Evolutionary conservation across 2,329 filamentous ascomycete genomes (phyloP).

Genomic region (Penicillium sp.): DNA sequence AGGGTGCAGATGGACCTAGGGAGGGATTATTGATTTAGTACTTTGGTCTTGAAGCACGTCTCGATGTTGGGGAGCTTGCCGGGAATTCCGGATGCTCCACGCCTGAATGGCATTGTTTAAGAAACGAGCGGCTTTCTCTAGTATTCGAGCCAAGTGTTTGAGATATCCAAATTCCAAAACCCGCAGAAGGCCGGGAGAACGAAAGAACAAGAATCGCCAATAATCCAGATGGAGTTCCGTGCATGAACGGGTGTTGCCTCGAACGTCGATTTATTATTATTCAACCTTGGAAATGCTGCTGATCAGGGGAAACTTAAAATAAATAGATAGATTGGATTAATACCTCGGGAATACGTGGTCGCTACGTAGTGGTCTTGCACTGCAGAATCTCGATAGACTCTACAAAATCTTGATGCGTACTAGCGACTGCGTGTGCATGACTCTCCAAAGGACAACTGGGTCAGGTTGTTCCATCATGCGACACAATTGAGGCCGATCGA

Average conservation of each 20-base stretch:
- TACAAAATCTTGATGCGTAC: neutral
- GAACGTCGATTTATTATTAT: constrained; percentile 6
- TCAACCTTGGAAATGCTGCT: constrained; percentile 1
- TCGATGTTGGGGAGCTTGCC: neutral
- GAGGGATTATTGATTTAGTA: constrained; percentile 5
- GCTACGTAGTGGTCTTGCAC: constrained; percentile 8
- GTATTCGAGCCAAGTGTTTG: neutral
- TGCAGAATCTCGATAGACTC: constrained; percentile 13
- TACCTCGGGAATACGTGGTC: constrained; percentile 13
- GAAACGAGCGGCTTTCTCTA: neutral
- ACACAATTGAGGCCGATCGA: constrained; percentile 1
- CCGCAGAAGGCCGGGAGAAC: neutral
- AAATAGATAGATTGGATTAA: constrained; percentile 1
- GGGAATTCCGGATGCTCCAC: neutral
- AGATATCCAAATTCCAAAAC: neutral
- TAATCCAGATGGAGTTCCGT: constrained; percentile 17
- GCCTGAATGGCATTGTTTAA: constrained; percentile 5
- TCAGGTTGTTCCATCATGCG: neutral
- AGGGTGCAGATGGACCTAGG: constrained; percentile 11
- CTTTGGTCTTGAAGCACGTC: neutral
- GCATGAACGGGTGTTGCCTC: constrained; percentile 29
- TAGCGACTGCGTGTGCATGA: neutral
- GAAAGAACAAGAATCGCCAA: constrained; percentile 2
- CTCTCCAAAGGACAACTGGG: neutral
- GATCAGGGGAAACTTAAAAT: constrained; percentile 16